A percentile compares a stretch with the other conserved stretches of the same genome.
phyloP scores from a whole-genome alignment of 2,329 filamentous ascomycete genomes.

The Mollisiaceae sp. region DNA sequence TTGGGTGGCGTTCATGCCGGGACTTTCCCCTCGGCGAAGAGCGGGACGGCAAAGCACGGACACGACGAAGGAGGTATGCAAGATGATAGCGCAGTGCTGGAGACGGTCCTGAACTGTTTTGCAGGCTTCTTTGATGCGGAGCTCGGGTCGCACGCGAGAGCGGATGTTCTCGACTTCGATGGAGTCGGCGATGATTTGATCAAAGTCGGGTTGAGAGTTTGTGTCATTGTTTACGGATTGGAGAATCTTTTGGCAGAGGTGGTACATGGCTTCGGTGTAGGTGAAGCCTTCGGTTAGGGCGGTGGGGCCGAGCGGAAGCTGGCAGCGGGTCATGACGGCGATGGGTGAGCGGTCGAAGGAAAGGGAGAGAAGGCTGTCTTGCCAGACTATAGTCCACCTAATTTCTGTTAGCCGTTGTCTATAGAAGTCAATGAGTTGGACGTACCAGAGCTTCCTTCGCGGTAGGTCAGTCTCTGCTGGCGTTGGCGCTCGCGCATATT shows the following conservation, averaged over 20 bases:
- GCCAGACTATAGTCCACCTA: conserved; percentile 67
- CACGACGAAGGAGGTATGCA: conserved; percentile 69
- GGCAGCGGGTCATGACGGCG: conserved; percentile 50
- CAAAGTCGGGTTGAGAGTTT: conserved; percentile 36
- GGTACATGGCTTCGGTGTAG: conserved; percentile 70
- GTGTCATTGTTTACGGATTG: conserved; percentile 42
- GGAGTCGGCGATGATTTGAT: conserved; percentile 63
- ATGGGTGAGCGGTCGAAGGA: conserved; percentile 71
- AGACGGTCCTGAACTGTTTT: conserved; percentile 67
- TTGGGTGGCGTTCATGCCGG: conserved; percentile 56
- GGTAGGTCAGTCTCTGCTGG: conserved; percentile 40
- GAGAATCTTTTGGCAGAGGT: conserved; percentile 65
- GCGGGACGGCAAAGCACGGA: conserved; percentile 69
- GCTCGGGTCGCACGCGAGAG: conserved; percentile 55
- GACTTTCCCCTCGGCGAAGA: conserved; percentile 54
- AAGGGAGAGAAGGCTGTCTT: conserved; percentile 68
- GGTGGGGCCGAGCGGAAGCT: conserved; percentile 60
- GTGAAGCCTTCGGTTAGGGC: conserved; percentile 56
- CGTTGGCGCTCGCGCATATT: conserved; percentile 35
- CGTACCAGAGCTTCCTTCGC: conserved; percentile 41
- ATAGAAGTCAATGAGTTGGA: neutral
- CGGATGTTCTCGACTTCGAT: conserved; percentile 48
- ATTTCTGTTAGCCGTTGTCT: conserved; percentile 15
- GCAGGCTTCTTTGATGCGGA: conserved; percentile 65
- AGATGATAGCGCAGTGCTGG: conserved; percentile 67